Base-by-base conservation (phyloP, 768 basidiomycete species). In the Pulveroboletus sp. region DNA sequence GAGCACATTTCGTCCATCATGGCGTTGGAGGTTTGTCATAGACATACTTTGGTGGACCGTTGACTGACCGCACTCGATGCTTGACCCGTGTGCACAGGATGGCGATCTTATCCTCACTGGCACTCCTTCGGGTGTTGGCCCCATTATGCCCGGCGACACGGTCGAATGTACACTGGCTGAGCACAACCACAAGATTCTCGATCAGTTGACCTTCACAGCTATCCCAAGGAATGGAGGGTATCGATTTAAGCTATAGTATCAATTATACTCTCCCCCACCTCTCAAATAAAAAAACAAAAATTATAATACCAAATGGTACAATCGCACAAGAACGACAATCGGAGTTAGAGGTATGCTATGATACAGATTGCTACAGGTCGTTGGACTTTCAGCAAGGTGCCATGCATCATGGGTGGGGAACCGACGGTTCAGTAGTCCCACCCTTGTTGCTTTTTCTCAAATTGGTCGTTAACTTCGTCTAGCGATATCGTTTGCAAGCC, bases 1-100 rank as follows among this genome's bases (percentile, higher is more conserved):
- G 82, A 88, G 56, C 93, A 95, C 62, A 78, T 95, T 48, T 95
- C 93, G 2, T 89, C 91, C 5, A 94, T 99, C 69, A 96, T 98
- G 93, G 85, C 86, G 0, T 77, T 99, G n/a, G 93, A 96, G 78
- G 93, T 88, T 14, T 41, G 73, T 60, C 45, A 2, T 37, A 4
- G 5, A 10, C 39, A 5, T 28, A 6, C 18, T 46, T 37, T 8
- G 43, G 27, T 6, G 8, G 13, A 7, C 24, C 28, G 11, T 26
- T 46, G 36, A 14, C 39, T 47, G 24, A 49, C 21, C 13, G 2
- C 13, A 21, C 30, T 15, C 21, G 14, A 18, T 27, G 17, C 14
- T 24, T 14, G 17, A 21, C 18, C 15, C 31, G 11, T 33, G 10
- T 18, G 43, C 18, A 17, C 65, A 94, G 89, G 91, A 93, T 68